These are phyloP conservation scores for Nemania serpens DNA, from an alignment of 2,329 filamentous ascomycete genomes.

Conservation along the genomic window DNA sequence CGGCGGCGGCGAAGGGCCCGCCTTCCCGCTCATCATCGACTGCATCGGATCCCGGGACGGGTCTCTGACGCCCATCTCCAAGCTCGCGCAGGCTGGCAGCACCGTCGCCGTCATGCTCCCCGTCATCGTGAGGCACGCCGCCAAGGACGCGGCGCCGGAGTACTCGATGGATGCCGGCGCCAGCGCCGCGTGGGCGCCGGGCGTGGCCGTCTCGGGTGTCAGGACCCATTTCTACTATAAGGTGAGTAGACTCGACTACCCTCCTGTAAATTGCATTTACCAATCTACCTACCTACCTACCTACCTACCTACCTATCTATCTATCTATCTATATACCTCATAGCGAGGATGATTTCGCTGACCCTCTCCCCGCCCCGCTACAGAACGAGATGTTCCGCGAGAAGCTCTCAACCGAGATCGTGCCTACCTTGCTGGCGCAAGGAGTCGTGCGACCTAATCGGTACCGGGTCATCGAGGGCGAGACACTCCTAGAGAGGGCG, in stretches of 20 bases:
- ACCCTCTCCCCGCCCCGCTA: background rate
- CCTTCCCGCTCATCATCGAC: constrained; percentile 55
- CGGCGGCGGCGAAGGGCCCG: constrained; percentile 28
- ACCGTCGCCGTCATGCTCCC: constrained; percentile 65
- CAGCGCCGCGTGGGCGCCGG: constrained; percentile 54
- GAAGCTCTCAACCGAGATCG: constrained; percentile 58
- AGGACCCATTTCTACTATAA: constrained; percentile 59
- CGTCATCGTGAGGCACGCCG: constrained; percentile 60
- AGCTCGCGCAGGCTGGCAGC: constrained; percentile 53
- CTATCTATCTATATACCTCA: no score
- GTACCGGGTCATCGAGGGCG: constrained; percentile 49
- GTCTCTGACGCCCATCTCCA: constrained; percentile 53
- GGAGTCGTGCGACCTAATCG: constrained; percentile 48
- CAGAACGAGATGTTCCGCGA: constrained; percentile 61
- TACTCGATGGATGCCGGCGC: constrained; percentile 59
- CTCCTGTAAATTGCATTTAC: background rate
- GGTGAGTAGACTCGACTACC: constrained; percentile 37
- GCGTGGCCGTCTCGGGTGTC: constrained; percentile 58
- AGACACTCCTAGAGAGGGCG: constrained; percentile 45
- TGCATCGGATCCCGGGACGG: constrained; percentile 58
- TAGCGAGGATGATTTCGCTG: background rate
- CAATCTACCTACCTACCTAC: no score
- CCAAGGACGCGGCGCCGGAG: constrained; percentile 51
- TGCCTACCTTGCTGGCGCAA: constrained; percentile 52
- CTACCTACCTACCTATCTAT: no score